Evolutionary conservation across 768 basidiomycete species (phyloP).

Genomic region (Tricholoma flavovirens): DNA sequence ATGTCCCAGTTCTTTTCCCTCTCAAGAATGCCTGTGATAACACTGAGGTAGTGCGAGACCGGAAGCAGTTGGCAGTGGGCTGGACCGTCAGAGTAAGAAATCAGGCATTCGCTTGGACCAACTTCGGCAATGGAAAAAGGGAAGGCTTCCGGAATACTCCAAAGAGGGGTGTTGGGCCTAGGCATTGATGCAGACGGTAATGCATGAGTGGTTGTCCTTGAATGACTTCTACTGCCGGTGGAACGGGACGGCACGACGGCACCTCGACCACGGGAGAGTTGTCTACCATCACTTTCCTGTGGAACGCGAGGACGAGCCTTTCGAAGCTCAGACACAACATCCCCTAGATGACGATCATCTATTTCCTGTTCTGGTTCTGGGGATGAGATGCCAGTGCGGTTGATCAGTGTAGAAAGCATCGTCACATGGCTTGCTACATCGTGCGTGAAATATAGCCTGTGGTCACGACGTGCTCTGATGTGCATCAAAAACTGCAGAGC

Average conservation of each 20-base stretch:
- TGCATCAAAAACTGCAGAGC: slow-evolving; percentile 85
- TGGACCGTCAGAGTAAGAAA: slow-evolving; percentile 50
- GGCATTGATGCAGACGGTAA: slow-evolving; percentile 21
- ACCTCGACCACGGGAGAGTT: slow-evolving; percentile 46
- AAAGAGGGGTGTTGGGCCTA: slow-evolving; percentile 46
- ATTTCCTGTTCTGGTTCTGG: slow-evolving; percentile 5
- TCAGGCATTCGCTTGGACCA: slow-evolving; percentile 63
- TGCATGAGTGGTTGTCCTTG: slow-evolving; percentile 38
- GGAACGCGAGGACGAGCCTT: slow-evolving; percentile 42
- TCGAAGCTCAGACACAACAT: slow-evolving; percentile 27
- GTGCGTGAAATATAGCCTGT: slow-evolving; percentile 69
- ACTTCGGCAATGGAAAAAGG: slow-evolving; percentile 50
- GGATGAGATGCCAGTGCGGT: slow-evolving; percentile 33
- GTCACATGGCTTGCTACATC: slow-evolving; percentile 54
- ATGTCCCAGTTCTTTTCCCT: slow-evolving; percentile 88
- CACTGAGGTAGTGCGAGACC: slow-evolving; percentile 65
- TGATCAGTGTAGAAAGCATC: slow-evolving; percentile 59
- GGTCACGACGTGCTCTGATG: slow-evolving; percentile 84
- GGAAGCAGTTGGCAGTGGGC: slow-evolving; percentile 50
- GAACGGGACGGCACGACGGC: slow-evolving; percentile 37
- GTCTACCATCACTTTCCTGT: slow-evolving; percentile 47
- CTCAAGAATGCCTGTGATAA: slow-evolving; percentile 60
- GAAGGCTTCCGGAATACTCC: slow-evolving; percentile 63
- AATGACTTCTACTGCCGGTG: slow-evolving; percentile 54
- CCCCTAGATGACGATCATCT: slow-evolving; percentile 11